Evolutionary conservation across 2,329 filamentous ascomycete genomes (phyloP).

Genomic region (Cladorrhinum sp.): DNA sequence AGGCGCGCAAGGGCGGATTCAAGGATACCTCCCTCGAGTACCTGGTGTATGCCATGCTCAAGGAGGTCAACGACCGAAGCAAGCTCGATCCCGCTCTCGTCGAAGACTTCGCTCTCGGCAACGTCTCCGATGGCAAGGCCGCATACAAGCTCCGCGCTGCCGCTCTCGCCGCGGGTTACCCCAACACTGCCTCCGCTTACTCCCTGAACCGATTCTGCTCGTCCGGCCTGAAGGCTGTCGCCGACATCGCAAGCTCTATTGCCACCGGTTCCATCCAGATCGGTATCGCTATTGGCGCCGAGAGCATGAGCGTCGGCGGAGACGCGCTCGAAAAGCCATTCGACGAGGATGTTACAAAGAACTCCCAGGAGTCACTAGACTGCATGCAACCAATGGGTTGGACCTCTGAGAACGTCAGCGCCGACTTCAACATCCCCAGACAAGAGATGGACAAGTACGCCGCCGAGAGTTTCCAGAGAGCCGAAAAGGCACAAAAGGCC

Average conservation of each 20-base stretch:
- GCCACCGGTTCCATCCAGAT: constrained; percentile 74
- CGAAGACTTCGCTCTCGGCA: constrained; percentile 89
- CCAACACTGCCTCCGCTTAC: constrained; percentile 79
- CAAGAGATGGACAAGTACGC: constrained; percentile 82
- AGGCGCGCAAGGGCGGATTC: constrained; percentile 87
- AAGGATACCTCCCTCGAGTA: constrained; percentile 92
- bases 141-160: constrained; percentile 90
- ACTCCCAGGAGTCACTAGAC: constrained; percentile 74
- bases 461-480: constrained; percentile 80
- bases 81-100: constrained; percentile 76
- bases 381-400: constrained; percentile 97
- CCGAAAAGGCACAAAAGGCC: constrained; percentile 84
- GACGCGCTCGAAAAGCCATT: constrained; percentile 71
- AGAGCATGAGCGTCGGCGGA: constrained; percentile 77
- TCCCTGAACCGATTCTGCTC: constrained; percentile 96
- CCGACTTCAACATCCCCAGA: constrained; percentile 81
- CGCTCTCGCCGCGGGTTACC: constrained; percentile 85
- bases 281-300: constrained; percentile 83
- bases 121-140: constrained; percentile 81
- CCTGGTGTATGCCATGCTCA: constrained; percentile 77
- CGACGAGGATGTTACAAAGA: constrained; percentile 67
- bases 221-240: constrained; percentile 89
- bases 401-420: constrained; percentile 93
- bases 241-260: constrained; percentile 92
- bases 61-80: constrained; percentile 68